Conservation (phyloP, 495 filamentous ascomycete species). For the Terfezia boudieri region DNA sequence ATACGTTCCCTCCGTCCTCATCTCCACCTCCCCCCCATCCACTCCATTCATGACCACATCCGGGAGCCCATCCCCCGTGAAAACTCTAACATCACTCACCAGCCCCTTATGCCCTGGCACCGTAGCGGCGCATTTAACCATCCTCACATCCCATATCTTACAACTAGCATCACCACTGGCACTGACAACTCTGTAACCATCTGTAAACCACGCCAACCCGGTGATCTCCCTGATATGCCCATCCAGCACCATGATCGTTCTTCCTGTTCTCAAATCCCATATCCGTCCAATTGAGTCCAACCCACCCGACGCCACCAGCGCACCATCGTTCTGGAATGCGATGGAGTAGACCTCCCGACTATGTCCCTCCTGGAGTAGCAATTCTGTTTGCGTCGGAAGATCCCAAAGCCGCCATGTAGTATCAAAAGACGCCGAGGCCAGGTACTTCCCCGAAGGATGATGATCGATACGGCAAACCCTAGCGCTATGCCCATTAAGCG, state of each 20-base stretch:
- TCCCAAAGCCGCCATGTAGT: slow-evolving; percentile 98
- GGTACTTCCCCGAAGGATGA: slow-evolving; percentile 73
- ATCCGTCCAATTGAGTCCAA: slow-evolving; percentile 85
- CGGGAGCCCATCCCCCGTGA: slow-evolving; percentile 53
- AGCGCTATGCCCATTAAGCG: slow-evolving; percentile 62
- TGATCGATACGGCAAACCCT: slow-evolving; percentile 84
- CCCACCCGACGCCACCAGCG: slow-evolving; percentile 69
- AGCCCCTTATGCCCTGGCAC: slow-evolving; percentile 83
- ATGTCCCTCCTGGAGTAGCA: slow-evolving; percentile 86
- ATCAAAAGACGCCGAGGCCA: slow-evolving; percentile 86
- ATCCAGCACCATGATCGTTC: slow-evolving; percentile 89
- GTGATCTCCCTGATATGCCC: slow-evolving; percentile 71
- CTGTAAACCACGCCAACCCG: slow-evolving; percentile 73
- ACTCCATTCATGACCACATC: slow-evolving; percentile 23
- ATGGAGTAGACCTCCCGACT: slow-evolving; percentile 77
- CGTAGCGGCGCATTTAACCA: slow-evolving; percentile 56
- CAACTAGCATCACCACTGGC: slow-evolving; percentile 89
- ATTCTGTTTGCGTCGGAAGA: slow-evolving; percentile 56
- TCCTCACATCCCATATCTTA: slow-evolving; percentile 92
- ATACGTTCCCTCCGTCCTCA: slow-evolving; percentile 64
- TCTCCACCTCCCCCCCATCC: slow-evolving; percentile 5
- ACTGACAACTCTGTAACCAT: slow-evolving; percentile 70
- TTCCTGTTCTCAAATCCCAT: slow-evolving; percentile 87
- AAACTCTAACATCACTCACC: slow-evolving; percentile 86
- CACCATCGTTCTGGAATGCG: slow-evolving; percentile 74